Evolutionary conservation across 2,329 filamentous ascomycete genomes (phyloP), one percentile per base, ranked within the genome.

Genomic region (Neofusicoccum parvum): DNA sequence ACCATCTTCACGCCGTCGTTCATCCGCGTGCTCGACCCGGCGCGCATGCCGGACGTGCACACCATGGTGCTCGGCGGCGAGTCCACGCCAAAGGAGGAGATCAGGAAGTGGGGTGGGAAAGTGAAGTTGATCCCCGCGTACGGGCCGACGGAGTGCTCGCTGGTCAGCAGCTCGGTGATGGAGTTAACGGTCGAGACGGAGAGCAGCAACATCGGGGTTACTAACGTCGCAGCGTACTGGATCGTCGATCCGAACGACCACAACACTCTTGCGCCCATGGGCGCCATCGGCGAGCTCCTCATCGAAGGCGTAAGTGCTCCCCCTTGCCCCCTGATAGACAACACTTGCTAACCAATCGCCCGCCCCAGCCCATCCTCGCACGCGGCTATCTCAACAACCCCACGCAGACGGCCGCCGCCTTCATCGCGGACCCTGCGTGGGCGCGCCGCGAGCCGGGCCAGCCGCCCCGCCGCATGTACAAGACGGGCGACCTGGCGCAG

Each of bases 1-100:
- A 75, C 78, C 12, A 73, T 79, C 62, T 69, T 83, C 12, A 84
- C 82, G 0, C 82, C 83, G 1, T 80, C 81, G 0, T 71, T 77
- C 15, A 71, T 75, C 3, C 71, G 72, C 1, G 73, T 70, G 37
- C 73, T 78, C 49, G 68, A 73, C n/a, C 74, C 81, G 0, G 73
- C 76, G 41, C 76, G 75, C n/a, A 77, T 85, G 2, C 80, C 81
- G 1, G 77, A 74, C 0, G 69, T 86, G 46, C 80, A 76, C 59
- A 72, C 70, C 0, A 67, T 78, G 11, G 66, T 73, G 2, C 67
- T 77, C 10, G 72, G 72, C 49, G 75, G 75, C 14, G 75, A 78
- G 54, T 71, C 73, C 1, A 74, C 76, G 72, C 74, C 73, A 3
- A 72, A 74, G 36, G 72, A 56, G 51, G 34, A 39, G n/a, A 41